Conservation (phyloP, 1,139 yeast genomes). For the Maudiozyma humilis region DNA sequence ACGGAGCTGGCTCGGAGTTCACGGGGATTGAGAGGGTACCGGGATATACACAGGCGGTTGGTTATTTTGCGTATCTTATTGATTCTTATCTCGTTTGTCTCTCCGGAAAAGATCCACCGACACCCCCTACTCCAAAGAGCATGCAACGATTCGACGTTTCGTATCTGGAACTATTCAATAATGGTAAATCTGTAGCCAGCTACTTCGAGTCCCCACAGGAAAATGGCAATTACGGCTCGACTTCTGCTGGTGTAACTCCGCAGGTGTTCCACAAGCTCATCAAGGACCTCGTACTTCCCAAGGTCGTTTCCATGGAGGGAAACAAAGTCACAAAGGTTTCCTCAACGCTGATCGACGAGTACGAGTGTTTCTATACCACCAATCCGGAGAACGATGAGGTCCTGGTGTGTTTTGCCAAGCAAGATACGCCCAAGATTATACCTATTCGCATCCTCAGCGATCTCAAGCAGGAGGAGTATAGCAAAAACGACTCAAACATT, state of each 20-base stretch:
- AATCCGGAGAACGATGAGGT: slow-evolving; percentile 15
- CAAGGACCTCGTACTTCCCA: slow-evolving; percentile 28
- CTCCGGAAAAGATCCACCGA: no score
- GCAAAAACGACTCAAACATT: slow-evolving; percentile 17
- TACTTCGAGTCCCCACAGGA: slow-evolving; percentile 14
- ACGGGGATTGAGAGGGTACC: no score
- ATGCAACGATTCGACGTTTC: slow-evolving; percentile 23
- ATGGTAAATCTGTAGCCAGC: slow-evolving; percentile 17
- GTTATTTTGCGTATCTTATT: no score
- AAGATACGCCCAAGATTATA: slow-evolving; percentile 26
- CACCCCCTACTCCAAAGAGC: not conserved
- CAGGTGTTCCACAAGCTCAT: slow-evolving; percentile 24
- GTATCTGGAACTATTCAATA: slow-evolving; percentile 24
- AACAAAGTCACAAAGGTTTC: slow-evolving; percentile 31
- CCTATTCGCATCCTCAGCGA: slow-evolving; percentile 29
- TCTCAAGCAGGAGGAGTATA: slow-evolving; percentile 17
- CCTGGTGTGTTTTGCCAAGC: slow-evolving; percentile 24
- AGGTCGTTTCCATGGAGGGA: slow-evolving; percentile 26
- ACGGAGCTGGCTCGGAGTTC: no score
- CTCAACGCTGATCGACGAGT: slow-evolving; percentile 25
- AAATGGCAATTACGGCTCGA: slow-evolving; percentile 4
- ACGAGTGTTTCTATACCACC: slow-evolving; percentile 30
- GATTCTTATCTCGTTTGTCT: no score
- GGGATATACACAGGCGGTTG: no score
- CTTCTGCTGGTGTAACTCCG: slow-evolving; percentile 8